Evolutionary conservation across 2,329 filamentous ascomycete species (phyloP), one percentile per base, ranked within the genome.

Genomic region (Zopfia rhizophila): DNA sequence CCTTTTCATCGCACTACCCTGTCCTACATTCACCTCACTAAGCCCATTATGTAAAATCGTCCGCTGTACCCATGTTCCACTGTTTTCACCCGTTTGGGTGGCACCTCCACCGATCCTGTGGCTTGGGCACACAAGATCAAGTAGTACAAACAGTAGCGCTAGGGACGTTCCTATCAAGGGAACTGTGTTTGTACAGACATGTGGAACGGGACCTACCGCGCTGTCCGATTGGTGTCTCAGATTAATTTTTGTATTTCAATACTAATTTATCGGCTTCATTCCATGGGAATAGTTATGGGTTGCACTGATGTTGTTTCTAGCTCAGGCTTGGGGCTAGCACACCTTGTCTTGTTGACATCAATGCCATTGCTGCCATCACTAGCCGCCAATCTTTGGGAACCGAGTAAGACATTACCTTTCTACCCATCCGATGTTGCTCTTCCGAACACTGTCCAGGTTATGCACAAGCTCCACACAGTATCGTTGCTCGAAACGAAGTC

Each of bases 181-280:
- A n/a, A n/a, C n/a, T n/a, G n/a, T n/a, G n/a, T n/a, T n/a, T 30
- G 24, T 21, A 42, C 38, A 33, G 12, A 16, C 28, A 28, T 52
- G 52, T 60, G 49, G 31, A 12, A 61, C 55, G n/a, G 27, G 19
- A 16, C 3, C 27, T 19, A 49, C 56, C 58, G 56, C 41, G 38
- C 13, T 14, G 45, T 60, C 61, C 59, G 63, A 65, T 66, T 66
- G 55, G 64, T 62, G 59, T 61, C 53, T 55, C 47, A 48, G 28
- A 18, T 38, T 12, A 17, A n/a, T n/a, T 27, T 27, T 8, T 27
- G n/a, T 27, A 27, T n/a, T 8, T 8, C n/a, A n/a, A 27, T n/a
- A 27, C 24, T 27, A n/a, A n/a, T n/a, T n/a, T 27, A n/a, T 8
- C 8, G n/a, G 24, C 24, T 8, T 22, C 16, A 28, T 21, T 38